Conservation (phyloP, 2,329 filamentous ascomycete species). For the Fusarium bulbicola region DNA sequence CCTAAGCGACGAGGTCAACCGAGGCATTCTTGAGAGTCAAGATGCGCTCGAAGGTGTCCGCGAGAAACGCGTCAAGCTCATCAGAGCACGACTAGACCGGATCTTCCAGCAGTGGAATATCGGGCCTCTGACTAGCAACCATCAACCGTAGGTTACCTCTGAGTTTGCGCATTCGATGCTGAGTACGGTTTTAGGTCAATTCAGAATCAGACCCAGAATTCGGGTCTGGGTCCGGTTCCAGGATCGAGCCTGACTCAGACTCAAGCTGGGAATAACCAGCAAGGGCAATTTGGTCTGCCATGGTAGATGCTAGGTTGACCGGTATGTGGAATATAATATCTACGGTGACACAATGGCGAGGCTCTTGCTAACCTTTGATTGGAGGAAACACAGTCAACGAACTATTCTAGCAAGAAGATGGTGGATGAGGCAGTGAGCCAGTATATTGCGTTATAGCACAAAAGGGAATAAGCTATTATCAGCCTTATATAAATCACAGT, state of each 20-base stretch:
- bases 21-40: neutral
- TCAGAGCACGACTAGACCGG: neutral
- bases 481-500: neutral
- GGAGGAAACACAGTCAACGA: neutral
- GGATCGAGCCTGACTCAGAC: neutral
- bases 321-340: neutral
- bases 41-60: neutral
- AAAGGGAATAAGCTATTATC: neutral
- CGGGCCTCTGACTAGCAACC: neutral
- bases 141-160: neutral
- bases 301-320: neutral
- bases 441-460: neutral
- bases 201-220: neutral
- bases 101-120: constrained; percentile 4
- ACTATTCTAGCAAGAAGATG: neutral
- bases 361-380: neutral
- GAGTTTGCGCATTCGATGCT: neutral
- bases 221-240: neutral
- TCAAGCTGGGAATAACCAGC: neutral
- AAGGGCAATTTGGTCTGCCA: neutral
- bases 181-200: neutral
- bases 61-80: neutral
- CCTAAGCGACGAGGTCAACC: neutral
- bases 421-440: neutral
- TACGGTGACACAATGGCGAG: neutral